These are phyloP conservation scores for Floccularia luteovirens DNA, from an alignment of 768 basidiomycete species.

Conservation along the genomic window DNA sequence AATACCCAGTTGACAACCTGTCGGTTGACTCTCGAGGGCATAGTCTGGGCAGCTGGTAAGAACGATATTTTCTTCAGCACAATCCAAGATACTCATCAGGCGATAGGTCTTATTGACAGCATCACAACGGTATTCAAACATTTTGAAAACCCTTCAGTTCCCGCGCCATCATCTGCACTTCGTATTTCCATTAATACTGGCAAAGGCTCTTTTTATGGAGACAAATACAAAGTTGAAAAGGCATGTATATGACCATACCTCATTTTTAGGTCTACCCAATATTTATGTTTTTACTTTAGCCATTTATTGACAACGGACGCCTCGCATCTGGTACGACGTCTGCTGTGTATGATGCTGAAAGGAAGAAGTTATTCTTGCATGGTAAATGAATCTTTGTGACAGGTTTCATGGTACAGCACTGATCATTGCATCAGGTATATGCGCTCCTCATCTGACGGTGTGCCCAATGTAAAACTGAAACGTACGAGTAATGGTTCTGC, in stretches of 20 bases:
- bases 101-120: constrained; percentile 34
- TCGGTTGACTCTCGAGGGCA: constrained; percentile 50
- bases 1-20: constrained; percentile 52
- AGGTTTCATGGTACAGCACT: neutral
- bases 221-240: constrained; percentile 53
- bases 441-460: too few relatives aligned
- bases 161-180: constrained; percentile 40
- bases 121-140: constrained; percentile 27
- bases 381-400: constrained; percentile 24
- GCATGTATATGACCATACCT: constrained; percentile 20
- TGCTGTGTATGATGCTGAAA: constrained; percentile 44
- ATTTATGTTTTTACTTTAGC: constrained; percentile 25
- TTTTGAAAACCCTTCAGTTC: constrained; percentile 29
- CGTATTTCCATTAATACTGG: constrained; percentile 49
- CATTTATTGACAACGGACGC: constrained; percentile 62
- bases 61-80: neutral
- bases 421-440: neutral
- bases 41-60: constrained; percentile 57
- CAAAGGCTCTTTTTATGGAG: constrained; percentile 37
- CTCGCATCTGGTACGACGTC: constrained; percentile 50
- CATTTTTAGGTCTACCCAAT: neutral
- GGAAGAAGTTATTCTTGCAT: constrained; percentile 46
- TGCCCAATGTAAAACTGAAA: too few relatives aligned
- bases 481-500: too few relatives aligned
- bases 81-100: neutral